phyloP scores from a whole-genome alignment of 192 early-diverging fungal species.

The Coemansia sp. region DNA sequence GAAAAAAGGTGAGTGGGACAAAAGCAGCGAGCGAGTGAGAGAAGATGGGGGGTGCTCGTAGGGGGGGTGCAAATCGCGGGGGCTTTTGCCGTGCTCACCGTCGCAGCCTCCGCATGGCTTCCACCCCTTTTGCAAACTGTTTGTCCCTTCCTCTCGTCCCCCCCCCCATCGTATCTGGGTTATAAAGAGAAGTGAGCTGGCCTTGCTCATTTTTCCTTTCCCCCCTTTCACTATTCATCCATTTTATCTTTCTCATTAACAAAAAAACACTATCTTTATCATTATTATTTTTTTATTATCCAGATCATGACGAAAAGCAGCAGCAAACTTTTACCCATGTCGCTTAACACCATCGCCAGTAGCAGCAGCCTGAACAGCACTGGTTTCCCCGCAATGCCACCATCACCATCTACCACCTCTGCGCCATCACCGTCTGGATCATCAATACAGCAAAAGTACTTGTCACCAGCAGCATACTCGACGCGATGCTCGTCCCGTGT shows the following conservation, averaged over 20 bases:
- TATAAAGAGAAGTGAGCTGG: background rate
- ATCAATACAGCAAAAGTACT: background rate
- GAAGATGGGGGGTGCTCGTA: too few relatives aligned
- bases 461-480: background rate
- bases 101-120: too few relatives aligned
- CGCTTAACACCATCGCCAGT: background rate
- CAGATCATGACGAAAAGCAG: background rate
- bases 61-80: too few relatives aligned
- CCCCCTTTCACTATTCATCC: background rate
- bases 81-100: too few relatives aligned
- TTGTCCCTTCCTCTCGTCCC: too few relatives aligned
- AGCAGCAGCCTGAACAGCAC: background rate
- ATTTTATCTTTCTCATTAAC: background rate
- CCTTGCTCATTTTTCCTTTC: background rate
- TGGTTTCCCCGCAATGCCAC: conserved; percentile 12
- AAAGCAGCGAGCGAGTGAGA: too few relatives aligned
- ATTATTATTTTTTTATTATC: background rate
- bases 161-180: background rate
- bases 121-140: too few relatives aligned
- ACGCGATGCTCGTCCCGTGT: conserved; percentile 24
- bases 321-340: background rate
- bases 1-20: too few relatives aligned
- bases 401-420: conserved; percentile 10
- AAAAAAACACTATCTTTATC: background rate
- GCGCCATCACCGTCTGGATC: background rate